Evolutionary conservation across 2,329 filamentous ascomycete genomes (phyloP).

Genomic region (Domatiomyces catenatus): DNA sequence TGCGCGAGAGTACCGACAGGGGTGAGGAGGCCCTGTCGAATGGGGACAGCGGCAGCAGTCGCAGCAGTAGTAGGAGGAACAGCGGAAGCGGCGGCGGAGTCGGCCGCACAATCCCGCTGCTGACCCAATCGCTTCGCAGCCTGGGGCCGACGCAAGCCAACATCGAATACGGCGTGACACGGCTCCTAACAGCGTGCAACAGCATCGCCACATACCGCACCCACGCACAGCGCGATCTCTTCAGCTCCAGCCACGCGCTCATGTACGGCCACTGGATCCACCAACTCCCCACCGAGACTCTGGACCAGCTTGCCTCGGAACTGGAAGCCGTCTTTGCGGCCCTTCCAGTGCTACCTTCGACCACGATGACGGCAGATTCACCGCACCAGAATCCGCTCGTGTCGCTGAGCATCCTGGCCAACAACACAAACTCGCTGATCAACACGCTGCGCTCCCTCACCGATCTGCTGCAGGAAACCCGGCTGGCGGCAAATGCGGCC

Average conservation of each 20-base stretch:
- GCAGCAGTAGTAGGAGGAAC: too few species aligned
- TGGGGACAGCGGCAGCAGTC: constrained; percentile 29
- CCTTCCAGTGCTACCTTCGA: constrained; percentile 28
- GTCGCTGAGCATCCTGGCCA: constrained; percentile 53
- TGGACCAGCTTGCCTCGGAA: constrained; percentile 43
- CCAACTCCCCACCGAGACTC: constrained; percentile 35
- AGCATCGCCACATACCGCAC: constrained; percentile 44
- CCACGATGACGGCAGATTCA: constrained; percentile 14
- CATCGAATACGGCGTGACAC: constrained; percentile 41
- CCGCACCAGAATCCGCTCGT: constrained; percentile 36
- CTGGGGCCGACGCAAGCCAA: constrained; percentile 37
- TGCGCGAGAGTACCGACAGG: constrained; percentile 25
- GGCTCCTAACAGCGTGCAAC: constrained; percentile 43
- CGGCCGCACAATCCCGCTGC: constrained; percentile 38
- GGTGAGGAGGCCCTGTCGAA: constrained; percentile 25
- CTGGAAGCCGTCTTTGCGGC: constrained; percentile 37
- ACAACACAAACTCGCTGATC: constrained; percentile 56
- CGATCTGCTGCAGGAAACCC: constrained; percentile 85
- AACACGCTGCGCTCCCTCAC: constrained; percentile 72
- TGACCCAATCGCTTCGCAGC: constrained; percentile 37
- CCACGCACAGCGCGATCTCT: constrained; percentile 44
- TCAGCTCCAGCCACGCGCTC: constrained; percentile 42
- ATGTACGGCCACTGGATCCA: constrained; percentile 29
- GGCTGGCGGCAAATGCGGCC: constrained; percentile 71
- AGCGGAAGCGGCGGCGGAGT: constrained; percentile 17